A percentile compares a stretch with the other conserved stretches of the same genome.
Evolutionary conservation across 176 grass and related monocot species (phyloP).

Genomic region (Dactylis glomerata): DNA sequence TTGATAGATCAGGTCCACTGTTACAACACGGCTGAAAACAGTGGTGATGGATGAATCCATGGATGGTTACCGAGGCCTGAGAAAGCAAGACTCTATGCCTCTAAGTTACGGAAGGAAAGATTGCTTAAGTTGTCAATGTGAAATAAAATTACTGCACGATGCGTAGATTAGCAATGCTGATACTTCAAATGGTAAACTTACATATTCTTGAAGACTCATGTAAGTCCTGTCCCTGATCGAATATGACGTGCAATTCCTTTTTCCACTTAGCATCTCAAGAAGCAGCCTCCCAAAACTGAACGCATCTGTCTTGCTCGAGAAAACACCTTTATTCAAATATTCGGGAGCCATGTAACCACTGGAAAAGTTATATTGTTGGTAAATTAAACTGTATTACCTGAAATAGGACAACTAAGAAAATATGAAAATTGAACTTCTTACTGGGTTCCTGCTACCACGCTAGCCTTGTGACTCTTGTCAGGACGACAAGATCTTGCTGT

Average conservation of each 20-base stretch:
- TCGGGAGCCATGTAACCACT: background rate
- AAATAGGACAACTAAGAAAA: background rate
- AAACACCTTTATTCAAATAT: slow-evolving; percentile 6
- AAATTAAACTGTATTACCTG: background rate
- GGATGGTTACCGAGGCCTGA: no score
- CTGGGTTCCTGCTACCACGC: background rate
- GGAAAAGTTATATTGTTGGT: background rate
- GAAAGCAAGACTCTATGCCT: no score
- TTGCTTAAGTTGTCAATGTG: no score
- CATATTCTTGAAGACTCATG: background rate
- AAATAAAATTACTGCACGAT: no score
- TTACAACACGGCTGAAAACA: no score
- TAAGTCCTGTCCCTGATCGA: background rate
- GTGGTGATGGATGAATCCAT: no score
- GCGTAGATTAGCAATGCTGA: no score
- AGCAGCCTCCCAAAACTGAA: slow-evolving; percentile 26
- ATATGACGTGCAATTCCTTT: background rate
- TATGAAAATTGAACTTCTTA: background rate
- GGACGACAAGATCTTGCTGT: background rate
- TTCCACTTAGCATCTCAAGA: slow-evolving; percentile 6
- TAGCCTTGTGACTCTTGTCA: background rate
- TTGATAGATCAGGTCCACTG: no score
- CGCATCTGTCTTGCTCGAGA: slow-evolving; percentile 10
- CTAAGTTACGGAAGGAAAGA: no score
- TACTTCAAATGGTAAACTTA: background rate